Conservation (phyloP, 148 eudicot genomes). For the Chenopodium suecicum region DNA sequence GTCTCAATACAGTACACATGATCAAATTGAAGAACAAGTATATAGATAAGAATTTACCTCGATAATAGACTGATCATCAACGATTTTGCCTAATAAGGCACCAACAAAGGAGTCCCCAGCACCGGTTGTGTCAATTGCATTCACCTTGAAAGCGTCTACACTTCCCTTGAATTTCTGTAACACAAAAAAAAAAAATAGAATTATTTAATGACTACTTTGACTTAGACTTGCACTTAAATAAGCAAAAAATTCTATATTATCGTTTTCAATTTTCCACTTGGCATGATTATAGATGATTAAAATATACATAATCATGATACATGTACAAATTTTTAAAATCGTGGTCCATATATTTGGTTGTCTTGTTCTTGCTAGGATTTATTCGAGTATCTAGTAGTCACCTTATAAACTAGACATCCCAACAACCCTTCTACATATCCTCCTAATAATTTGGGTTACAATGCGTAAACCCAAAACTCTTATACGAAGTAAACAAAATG, state of each 20-base stretch:
- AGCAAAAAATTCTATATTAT: too few relatives aligned
- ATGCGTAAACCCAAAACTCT: too few relatives aligned
- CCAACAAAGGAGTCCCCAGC: constrained; percentile 93
- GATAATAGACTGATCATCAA: constrained; percentile 54
- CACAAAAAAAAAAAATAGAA: neutral
- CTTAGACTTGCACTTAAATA: too few relatives aligned
- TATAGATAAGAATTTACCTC: constrained; percentile 37
- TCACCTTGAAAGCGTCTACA: constrained; percentile 58
- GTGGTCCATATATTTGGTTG: too few relatives aligned
- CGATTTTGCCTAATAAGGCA: constrained; percentile 66
- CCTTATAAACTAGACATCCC: neutral
- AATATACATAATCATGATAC: neutral
- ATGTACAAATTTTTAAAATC: neutral
- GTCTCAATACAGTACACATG: too few relatives aligned
- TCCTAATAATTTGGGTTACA: neutral
- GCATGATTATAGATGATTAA: neutral
- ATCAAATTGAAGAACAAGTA: too few relatives aligned
- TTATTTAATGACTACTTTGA: too few relatives aligned
- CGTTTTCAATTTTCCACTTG: too few relatives aligned
- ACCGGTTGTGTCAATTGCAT: constrained; percentile 78
- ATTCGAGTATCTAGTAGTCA: neutral
- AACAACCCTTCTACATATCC: neutral
- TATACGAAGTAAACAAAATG: too few relatives aligned
- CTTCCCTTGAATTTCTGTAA: constrained; percentile 62
- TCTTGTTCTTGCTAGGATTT: too few relatives aligned